Percentiles rank a stretch among this genome's conserved stretches.
These are phyloP conservation scores for Ceriops tagal DNA, from an alignment of 345 rosid species.

Conservation along the genomic window DNA sequence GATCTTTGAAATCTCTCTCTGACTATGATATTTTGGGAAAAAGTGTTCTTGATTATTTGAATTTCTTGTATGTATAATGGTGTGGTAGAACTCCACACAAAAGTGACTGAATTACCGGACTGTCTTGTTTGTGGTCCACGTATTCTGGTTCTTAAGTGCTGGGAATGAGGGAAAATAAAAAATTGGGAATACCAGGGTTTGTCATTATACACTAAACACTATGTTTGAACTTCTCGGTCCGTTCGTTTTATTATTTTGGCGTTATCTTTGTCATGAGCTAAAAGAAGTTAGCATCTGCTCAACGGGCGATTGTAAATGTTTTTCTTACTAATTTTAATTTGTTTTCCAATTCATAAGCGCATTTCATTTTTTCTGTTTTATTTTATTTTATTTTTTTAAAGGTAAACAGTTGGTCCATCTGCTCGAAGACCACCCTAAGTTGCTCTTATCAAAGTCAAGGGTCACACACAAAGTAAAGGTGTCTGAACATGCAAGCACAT, in stretches of 20 bases:
- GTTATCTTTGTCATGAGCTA: neutral
- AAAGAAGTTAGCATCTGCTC: no score
- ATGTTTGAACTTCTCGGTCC: neutral
- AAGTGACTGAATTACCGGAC: conserved; percentile 77
- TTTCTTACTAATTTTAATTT: no score
- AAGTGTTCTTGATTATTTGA: neutral
- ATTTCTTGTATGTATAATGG: conserved; percentile 64
- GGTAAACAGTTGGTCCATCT: conserved; percentile 60
- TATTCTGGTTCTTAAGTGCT: conserved; percentile 23
- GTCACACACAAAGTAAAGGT: conserved; percentile 51
- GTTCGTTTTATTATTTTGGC: neutral
- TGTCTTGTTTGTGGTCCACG: conserved; percentile 96
- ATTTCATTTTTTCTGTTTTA: no score
- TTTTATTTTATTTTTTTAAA: neutral
- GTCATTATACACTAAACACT: neutral
- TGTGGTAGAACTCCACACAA: conserved; percentile 76
- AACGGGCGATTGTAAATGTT: no score
- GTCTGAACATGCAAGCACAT: conserved; percentile 86
- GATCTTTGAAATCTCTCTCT: neutral
- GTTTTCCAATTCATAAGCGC: no score
- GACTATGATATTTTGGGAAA: no score
- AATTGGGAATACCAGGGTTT: neutral
- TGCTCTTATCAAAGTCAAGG: conserved; percentile 70
- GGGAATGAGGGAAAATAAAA: no score
- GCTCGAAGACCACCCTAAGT: conserved; percentile 76